Percentiles rank a stretch among this genome's conserved stretches.
phyloP scores from a whole-genome alignment of 2,329 filamentous ascomycete genomes.

The Fusarium robinianum region DNA sequence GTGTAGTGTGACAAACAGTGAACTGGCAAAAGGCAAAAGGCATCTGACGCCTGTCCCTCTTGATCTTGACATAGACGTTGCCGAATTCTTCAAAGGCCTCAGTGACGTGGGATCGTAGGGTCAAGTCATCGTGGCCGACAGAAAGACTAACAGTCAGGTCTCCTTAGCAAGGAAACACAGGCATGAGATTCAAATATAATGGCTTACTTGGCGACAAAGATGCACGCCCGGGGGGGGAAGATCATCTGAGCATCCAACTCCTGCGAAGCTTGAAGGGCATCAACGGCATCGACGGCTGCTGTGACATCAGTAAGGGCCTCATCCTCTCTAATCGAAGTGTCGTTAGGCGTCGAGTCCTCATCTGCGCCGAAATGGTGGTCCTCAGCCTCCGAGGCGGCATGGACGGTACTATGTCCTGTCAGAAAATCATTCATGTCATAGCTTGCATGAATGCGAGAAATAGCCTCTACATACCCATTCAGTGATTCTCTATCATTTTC shows the following conservation, averaged over 20 bases:
- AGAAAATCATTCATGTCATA: too few relatives aligned
- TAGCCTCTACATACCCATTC: too few relatives aligned
- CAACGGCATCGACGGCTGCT: background rate
- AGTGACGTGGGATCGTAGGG: constrained; percentile 58
- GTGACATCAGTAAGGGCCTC: background rate
- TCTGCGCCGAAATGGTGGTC: background rate
- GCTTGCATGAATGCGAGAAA: too few relatives aligned
- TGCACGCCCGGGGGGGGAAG: constrained; percentile 60
- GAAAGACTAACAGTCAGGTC: background rate
- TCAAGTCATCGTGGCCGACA: constrained; percentile 47
- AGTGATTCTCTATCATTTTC: too few relatives aligned
- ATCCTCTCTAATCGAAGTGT: background rate
- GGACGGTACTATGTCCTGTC: too few relatives aligned
- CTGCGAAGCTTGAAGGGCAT: background rate
- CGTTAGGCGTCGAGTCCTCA: background rate
- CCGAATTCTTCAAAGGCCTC: constrained; percentile 59
- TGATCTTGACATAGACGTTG: constrained; percentile 65
- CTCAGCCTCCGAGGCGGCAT: too few relatives aligned
- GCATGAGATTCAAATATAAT: too few relatives aligned
- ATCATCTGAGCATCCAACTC: constrained; percentile 54
- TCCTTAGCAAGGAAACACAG: background rate
- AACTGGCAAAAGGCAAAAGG: constrained; percentile 68
- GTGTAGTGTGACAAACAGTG: constrained; percentile 51
- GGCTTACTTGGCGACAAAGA: constrained; percentile 72
- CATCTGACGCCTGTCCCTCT: constrained; percentile 60